Percentiles rank a stretch among this genome's conserved stretches.
Evolutionary conservation across 1,139 yeast species (phyloP).

Genomic region (Kurtzmaniella quercitrusa): DNA sequence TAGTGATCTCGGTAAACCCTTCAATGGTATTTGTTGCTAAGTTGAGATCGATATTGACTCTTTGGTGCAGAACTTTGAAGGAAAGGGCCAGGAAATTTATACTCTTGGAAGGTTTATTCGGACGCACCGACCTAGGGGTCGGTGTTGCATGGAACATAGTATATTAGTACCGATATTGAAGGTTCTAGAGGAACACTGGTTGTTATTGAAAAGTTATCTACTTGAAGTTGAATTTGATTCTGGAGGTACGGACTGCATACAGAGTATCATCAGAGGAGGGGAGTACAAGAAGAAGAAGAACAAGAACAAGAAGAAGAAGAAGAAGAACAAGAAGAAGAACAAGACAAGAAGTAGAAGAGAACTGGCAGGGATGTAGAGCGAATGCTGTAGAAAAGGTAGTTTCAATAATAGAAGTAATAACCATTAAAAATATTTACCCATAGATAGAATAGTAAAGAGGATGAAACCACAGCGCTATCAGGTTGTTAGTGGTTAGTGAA

Average conservation of each 20-base stretch:
- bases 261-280: background rate
- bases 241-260: background rate
- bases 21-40: constrained; percentile 45
- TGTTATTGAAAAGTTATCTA: background rate
- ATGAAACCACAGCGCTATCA: no score
- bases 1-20: constrained; percentile 83
- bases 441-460: no score
- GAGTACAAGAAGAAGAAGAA: background rate
- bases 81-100: constrained; percentile 31
- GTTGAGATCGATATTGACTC: constrained; percentile 65
- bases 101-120: constrained; percentile 16
- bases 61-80: constrained; percentile 64
- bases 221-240: background rate
- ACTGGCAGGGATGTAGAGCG: no score
- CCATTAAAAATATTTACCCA: no score
- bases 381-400: no score
- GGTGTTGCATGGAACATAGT: constrained; percentile 1
- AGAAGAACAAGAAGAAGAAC: no score
- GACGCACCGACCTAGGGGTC: constrained; percentile 17
- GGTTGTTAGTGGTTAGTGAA: no score
- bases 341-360: no score
- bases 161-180: background rate
- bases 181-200: background rate
- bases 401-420: no score
- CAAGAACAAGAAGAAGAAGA: no score